These are phyloP conservation scores for Leccinum idahoense DNA, from an alignment of 1,284 basidiomycete species.

Conservation along the genomic window DNA sequence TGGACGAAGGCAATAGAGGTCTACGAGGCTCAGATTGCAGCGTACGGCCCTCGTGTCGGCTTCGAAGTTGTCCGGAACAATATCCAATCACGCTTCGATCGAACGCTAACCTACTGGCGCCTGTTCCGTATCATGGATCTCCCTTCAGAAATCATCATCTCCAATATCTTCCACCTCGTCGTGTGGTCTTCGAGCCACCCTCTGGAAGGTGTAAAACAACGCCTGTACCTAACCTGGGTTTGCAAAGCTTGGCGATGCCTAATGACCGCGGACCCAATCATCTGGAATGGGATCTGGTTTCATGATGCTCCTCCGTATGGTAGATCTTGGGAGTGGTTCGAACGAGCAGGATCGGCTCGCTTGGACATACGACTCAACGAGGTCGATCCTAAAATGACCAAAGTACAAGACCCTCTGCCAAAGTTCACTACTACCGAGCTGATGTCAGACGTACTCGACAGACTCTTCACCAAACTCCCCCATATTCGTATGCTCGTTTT, in stretches of 20 bases:
- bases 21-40: constrained; percentile 19
- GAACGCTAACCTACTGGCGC: constrained; percentile 35
- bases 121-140: constrained; percentile 56
- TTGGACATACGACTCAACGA: constrained; percentile 57
- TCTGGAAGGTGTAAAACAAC: constrained; percentile 31
- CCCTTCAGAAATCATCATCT: constrained; percentile 53
- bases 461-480: constrained; percentile 42
- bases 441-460: constrained; percentile 43
- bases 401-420: constrained; percentile 15
- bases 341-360: constrained; percentile 45
- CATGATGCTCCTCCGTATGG: constrained; percentile 42
- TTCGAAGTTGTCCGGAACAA: constrained; percentile 9
- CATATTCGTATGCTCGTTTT: constrained; percentile 54
- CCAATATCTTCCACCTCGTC: constrained; percentile 54
- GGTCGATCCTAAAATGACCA: constrained; percentile 17
- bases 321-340: constrained; percentile 49
- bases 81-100: constrained; percentile 13
- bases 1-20: constrained; percentile 16
- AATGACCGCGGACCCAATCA: constrained; percentile 40
- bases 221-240: constrained; percentile 50
- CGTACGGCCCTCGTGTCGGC: constrained; percentile 17
- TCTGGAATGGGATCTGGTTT: no score
- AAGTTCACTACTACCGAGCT: constrained; percentile 35
- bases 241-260: constrained; percentile 52
- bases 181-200: constrained; percentile 41